Base-by-base conservation (phyloP, 2,329 filamentous ascomycete genomes). In the Sclerotinia subarctica region DNA sequence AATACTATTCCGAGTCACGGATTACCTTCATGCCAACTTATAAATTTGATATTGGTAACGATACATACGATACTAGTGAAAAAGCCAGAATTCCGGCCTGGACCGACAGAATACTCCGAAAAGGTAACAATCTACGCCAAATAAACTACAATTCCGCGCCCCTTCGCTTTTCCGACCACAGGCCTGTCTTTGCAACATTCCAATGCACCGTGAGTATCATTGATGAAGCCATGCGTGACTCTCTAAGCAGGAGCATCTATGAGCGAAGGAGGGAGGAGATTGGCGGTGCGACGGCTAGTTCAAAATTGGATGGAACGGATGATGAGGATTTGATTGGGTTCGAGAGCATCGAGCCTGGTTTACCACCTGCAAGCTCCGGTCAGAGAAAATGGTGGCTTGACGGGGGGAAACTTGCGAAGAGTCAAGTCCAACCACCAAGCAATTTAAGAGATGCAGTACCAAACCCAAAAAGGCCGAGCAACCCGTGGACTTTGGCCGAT, bases 71-170 rank as follows among this genome's bases (percentile, higher is more conserved):
- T 78, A 94, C 91, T 63, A 91, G 89, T 60, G 94, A 98, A 76
- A 99, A 99, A 78, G 88, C 90, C 66, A 89, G 95, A 21, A 97
- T 98, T 70, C 95, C 95, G 3, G 95, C 95, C 0, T 99, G 95
- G 95, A 97, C 94, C 70, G 95, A 99, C 79, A 91, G 95, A 49
- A 91, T 99, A 57, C 81, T 99, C 11, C 90, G 92, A 69, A 96
- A 94, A 80, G 95, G 95, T 10, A 82, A 86, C 69, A 94, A 93
- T 73, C 84, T 99, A 47, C 88, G 89, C 53, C 95, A 98, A 77
- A 82, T 91, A 15, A 85, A 91, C 44, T 99, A 99, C 79, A 87
- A 92, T 75, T 90, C 87, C 65, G 93, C 94, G 4, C 89, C 92
- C 42, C 82, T 99, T 47, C 87, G 85, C 17, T 97, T 98, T 77